Evolutionary conservation across 176 grass and related monocot genomes (phyloP).

Genomic region (Triticum turgidum): DNA sequence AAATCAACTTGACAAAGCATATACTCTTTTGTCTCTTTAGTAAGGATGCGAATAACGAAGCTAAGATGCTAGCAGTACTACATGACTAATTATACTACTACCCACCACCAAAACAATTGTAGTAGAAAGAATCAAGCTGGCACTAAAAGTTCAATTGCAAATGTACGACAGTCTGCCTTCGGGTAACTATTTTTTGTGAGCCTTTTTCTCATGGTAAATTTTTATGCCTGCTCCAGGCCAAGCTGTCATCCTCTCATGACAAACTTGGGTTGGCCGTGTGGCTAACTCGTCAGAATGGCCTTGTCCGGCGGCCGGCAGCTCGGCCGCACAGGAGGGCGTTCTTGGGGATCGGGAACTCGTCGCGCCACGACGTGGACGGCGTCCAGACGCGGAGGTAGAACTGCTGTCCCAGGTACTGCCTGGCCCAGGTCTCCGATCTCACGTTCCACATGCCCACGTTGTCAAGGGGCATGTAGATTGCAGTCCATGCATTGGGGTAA

Average conservation of each 20-base stretch:
- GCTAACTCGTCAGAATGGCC: conserved; percentile 43
- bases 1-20: no score
- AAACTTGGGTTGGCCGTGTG: neutral
- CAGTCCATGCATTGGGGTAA: conserved; percentile 83
- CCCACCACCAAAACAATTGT: conserved; percentile 26
- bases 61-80: conserved; percentile 16
- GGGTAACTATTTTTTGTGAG: conserved; percentile 9
- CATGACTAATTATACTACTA: conserved; percentile 30
- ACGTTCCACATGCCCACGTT: conserved; percentile 96
- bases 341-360: conserved; percentile 81
- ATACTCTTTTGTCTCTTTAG: neutral
- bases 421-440: conserved; percentile 74
- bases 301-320: conserved; percentile 61
- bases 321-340: conserved; percentile 89
- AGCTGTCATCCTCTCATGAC: conserved; percentile 71
- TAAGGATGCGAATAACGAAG: conserved; percentile 4
- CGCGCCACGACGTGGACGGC: conserved; percentile 73
- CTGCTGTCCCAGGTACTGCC: conserved; percentile 89
- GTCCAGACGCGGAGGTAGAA: conserved; percentile 90
- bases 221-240: conserved; percentile 26
- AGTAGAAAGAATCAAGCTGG: conserved; percentile 18
- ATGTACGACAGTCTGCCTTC: conserved; percentile 2
- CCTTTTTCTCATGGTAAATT: neutral
- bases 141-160: conserved; percentile 2
- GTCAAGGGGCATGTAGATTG: conserved; percentile 87